Evolutionary conservation across 1,284 basidiomycete species (phyloP).

Genomic region (Cystobasidium pallidum): DNA sequence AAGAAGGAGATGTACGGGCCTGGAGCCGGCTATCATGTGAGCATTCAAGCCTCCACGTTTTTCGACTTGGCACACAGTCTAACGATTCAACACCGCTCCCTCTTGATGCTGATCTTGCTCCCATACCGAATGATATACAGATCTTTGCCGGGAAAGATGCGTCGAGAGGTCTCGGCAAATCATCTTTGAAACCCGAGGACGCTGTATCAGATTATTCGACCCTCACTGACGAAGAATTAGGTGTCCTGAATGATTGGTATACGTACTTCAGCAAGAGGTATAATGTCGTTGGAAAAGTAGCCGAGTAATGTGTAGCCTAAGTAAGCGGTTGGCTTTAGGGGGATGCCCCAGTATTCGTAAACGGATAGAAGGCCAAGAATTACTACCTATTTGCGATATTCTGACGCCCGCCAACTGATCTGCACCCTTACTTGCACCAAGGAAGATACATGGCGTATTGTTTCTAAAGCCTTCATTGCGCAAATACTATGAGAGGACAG

Average conservation of each 20-base stretch:
- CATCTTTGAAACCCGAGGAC: conserved; percentile 82
- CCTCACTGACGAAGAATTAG: conserved; percentile 73
- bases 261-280: conserved; percentile 77
- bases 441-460: too few species aligned
- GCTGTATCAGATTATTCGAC: conserved; percentile 84
- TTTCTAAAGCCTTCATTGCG: too few species aligned
- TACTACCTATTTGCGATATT: too few species aligned
- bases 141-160: conserved; percentile 83
- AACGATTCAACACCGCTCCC: not conserved
- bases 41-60: not conserved
- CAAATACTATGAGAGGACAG: too few species aligned
- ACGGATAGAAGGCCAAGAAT: not conserved
- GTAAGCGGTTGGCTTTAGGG: not conserved
- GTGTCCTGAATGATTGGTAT: conserved; percentile 90
- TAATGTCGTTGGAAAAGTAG: conserved; percentile 73
- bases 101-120: not conserved
- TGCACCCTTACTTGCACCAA: too few species aligned
- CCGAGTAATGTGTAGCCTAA: conserved; percentile 32
- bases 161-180: conserved; percentile 62
- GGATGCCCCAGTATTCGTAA: not conserved
- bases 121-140: conserved; percentile 24
- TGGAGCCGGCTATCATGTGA: conserved; percentile 56
- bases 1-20: conserved; percentile 77
- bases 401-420: too few species aligned
- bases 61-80: not conserved